phyloP scores from a whole-genome alignment of 1,139 yeast genomes.

The Kodamaea suecica region DNA sequence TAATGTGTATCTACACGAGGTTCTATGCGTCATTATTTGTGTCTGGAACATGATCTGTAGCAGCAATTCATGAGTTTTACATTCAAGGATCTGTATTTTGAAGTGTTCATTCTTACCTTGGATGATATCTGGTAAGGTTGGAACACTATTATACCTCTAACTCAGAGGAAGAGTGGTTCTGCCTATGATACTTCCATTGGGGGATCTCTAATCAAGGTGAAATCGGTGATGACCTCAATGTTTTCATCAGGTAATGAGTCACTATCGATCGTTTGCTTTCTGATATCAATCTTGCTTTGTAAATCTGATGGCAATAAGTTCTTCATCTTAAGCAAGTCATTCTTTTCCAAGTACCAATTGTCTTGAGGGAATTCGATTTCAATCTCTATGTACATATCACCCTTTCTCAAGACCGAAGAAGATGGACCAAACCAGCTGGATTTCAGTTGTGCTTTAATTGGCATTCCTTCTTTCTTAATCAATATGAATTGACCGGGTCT shows the following conservation, averaged over 20 bases:
- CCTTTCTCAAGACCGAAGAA: constrained; percentile 32
- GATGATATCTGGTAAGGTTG: too few relatives aligned
- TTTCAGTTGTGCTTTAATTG: constrained; percentile 39
- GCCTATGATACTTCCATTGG: too few relatives aligned
- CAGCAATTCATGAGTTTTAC: too few relatives aligned
- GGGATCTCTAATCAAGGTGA: constrained; percentile 10
- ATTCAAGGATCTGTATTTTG: too few relatives aligned
- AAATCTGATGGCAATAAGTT: constrained; percentile 52
- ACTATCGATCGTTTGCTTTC: constrained; percentile 24
- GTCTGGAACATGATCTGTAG: too few relatives aligned
- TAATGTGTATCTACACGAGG: too few relatives aligned
- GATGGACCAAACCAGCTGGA: constrained; percentile 31
- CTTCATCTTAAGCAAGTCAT: constrained; percentile 52
- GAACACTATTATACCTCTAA: too few relatives aligned
- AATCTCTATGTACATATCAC: constrained; percentile 71
- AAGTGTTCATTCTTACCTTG: too few relatives aligned
- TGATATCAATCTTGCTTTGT: constrained; percentile 21
- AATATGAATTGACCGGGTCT: constrained; percentile 73
- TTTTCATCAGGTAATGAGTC: constrained; percentile 35
- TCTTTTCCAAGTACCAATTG: constrained; percentile 70
- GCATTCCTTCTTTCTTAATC: constrained; percentile 85
- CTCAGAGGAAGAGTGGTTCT: too few relatives aligned
- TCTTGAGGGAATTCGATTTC: constrained; percentile 82
- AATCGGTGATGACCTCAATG: constrained; percentile 42
- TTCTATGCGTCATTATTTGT: too few relatives aligned